Percentiles rank a stretch among this genome's conserved stretches.
Conservation (phyloP, 768 basidiomycete species). For the Termitomyces sp. region DNA sequence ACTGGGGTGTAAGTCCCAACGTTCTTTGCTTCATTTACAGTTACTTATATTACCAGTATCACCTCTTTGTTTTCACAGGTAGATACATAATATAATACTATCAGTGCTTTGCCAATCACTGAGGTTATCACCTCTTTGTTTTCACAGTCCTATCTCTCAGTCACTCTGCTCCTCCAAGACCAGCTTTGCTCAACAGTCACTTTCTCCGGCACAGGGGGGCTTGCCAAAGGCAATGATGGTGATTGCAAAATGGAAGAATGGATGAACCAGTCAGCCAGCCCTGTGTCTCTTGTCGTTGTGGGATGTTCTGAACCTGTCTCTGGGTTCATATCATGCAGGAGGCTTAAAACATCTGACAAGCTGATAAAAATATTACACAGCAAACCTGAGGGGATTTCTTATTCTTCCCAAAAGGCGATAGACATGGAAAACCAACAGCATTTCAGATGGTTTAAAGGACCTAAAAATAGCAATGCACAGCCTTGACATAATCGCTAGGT, state of each 20-base stretch:
- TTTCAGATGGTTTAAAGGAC: not conserved
- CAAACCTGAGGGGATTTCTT: not conserved
- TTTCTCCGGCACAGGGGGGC: not conserved
- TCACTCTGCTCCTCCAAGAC: no score
- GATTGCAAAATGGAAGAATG: not conserved
- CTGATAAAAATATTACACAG: not conserved
- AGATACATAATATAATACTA: no score
- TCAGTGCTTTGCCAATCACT: no score
- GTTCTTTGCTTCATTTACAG: no score
- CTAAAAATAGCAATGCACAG: not conserved
- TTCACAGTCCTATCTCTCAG: no score
- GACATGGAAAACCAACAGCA: not conserved
- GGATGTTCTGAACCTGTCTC: constrained; percentile 30
- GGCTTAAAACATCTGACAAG: not conserved
- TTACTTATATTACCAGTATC: no score
- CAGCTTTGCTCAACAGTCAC: no score
- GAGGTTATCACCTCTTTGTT: no score
- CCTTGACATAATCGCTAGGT: not conserved
- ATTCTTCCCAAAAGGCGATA: not conserved
- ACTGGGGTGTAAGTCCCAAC: no score
- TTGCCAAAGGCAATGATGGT: not conserved
- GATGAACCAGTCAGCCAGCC: not conserved
- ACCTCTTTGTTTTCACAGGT: no score
- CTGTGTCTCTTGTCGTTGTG: not conserved
- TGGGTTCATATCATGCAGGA: no score